Conservation (phyloP, 2,329 filamentous ascomycete genomes). For the Xylaria sp. region DNA sequence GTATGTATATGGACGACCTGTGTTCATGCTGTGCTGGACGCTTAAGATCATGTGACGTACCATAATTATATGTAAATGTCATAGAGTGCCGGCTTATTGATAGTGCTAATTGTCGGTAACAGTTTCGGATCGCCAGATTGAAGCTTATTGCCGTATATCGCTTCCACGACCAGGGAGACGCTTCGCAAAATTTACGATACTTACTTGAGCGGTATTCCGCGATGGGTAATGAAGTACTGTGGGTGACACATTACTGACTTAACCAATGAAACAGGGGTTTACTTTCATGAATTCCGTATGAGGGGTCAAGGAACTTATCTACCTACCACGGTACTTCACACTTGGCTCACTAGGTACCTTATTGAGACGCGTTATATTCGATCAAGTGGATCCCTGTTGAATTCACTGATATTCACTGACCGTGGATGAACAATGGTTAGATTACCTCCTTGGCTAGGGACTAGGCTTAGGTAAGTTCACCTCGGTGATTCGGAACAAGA, state of each 20-base stretch:
- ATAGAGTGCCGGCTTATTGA: background rate
- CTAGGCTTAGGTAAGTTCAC: too few relatives aligned
- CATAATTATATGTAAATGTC: background rate
- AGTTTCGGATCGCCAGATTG: background rate
- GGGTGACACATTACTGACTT: too few relatives aligned
- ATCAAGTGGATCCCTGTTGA: too few relatives aligned
- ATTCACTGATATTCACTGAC: too few relatives aligned
- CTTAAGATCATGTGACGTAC: background rate
- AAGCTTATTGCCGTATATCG: background rate
- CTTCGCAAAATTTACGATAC: background rate
- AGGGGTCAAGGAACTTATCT: too few relatives aligned
- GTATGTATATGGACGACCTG: background rate
- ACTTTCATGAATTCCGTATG: too few relatives aligned
- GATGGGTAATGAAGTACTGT: too few relatives aligned
- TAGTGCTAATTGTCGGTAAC: background rate
- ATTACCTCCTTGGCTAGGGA: too few relatives aligned
- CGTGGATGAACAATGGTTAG: too few relatives aligned
- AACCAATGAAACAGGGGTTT: too few relatives aligned
- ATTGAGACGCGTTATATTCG: too few relatives aligned
- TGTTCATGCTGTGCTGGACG: background rate
- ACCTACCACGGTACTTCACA: too few relatives aligned
- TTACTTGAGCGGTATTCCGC: background rate
- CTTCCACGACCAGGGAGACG: background rate
- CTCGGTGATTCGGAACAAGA: background rate
- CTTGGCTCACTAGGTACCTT: background rate